These are phyloP conservation scores for Hibiscus mutabilis DNA, from an alignment of 345 rosid species.

Conservation along the genomic window DNA sequence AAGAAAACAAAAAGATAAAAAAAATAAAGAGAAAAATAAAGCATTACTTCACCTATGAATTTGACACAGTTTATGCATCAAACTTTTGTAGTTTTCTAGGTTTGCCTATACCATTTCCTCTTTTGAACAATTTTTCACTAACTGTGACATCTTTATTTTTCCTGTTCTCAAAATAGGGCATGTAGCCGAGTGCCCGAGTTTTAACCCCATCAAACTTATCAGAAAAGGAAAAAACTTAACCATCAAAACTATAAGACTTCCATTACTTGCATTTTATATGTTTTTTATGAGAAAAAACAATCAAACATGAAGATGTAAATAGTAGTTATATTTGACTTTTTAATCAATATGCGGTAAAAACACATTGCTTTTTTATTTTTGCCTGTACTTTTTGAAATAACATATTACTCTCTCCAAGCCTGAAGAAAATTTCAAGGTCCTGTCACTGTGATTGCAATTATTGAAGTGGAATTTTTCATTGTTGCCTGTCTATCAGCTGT, in stretches of 20 bases:
- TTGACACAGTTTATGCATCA: not conserved
- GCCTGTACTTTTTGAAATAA: not conserved
- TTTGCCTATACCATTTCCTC: not conserved
- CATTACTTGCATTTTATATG: not conserved
- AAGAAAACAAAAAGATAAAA: not conserved
- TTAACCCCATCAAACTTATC: not conserved
- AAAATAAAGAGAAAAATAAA: not conserved
- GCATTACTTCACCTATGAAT: not conserved
- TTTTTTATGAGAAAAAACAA: not conserved
- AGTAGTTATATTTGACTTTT: not conserved
- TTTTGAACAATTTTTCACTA: not conserved
- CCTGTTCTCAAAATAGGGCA: not conserved
- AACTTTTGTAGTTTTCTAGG: not conserved
- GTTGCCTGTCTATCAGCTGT: constrained; percentile 5
- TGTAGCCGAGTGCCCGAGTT: not conserved
- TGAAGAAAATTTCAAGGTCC: not conserved
- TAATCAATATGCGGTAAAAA: not conserved
- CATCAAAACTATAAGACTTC: not conserved
- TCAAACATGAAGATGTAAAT: not conserved
- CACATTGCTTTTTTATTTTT: not conserved
- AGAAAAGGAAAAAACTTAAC: not conserved
- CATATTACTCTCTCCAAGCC: not conserved
- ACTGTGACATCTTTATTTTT: not conserved
- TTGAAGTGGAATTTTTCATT: not conserved
- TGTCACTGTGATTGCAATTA: not conserved